Evolutionary conservation across 2,329 filamentous ascomycete species (phyloP).

Genomic region (Helotiales sp.): DNA sequence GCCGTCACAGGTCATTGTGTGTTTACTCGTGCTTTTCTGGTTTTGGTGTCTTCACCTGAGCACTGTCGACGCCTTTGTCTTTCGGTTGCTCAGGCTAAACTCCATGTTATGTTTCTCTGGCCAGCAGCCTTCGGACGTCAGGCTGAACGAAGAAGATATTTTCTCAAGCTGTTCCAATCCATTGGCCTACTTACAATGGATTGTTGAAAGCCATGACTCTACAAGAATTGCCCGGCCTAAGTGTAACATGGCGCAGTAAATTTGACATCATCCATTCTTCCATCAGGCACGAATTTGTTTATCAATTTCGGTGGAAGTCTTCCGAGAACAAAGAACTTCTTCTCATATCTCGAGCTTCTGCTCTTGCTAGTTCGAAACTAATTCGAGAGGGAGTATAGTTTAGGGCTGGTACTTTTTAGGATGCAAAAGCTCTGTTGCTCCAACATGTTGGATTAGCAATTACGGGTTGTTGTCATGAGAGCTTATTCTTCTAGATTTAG

Average conservation of each 20-base stretch:
- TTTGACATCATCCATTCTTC: not conserved
- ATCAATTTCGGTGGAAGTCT: not conserved
- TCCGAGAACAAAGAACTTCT: no score
- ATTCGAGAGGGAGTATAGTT: no score
- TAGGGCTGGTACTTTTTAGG: no score
- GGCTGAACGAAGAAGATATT: not conserved
- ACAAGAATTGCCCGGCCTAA: not conserved
- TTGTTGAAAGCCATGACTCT: not conserved
- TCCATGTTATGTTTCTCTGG: not conserved
- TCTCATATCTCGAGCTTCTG: no score
- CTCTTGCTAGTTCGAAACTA: no score
- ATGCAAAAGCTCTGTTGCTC: no score
- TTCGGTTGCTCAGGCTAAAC: not conserved
- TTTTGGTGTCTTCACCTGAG: not conserved
- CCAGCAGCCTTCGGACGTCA: not conserved
- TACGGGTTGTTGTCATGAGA: no score
- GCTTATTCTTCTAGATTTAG: conserved; percentile 3
- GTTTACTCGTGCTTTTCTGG: not conserved
- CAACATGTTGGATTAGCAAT: no score
- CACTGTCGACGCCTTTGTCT: not conserved
- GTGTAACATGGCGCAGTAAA: not conserved
- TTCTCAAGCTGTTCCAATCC: not conserved
- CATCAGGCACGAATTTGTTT: not conserved
- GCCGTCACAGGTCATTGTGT: not conserved
- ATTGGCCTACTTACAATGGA: not conserved